Evolutionary conservation across 176 grass and related monocot genomes (phyloP).

Genomic region (Triticum dicoccoides): DNA sequence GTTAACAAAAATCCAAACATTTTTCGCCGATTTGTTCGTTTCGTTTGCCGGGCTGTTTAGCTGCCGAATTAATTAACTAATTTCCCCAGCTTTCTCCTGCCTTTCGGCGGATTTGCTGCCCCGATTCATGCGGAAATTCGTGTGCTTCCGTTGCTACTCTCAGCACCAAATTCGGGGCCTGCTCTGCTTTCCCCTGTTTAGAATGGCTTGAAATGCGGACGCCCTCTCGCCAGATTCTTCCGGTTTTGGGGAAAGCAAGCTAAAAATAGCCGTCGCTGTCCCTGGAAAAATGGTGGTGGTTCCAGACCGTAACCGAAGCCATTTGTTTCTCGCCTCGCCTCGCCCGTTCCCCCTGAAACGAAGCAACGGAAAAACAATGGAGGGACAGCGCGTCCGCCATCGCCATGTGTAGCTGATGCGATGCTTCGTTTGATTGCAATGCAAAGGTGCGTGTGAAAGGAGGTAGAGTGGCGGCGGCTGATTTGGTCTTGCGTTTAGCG

Average conservation of each 20-base stretch:
- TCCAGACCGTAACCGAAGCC: background rate
- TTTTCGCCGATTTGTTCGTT: background rate
- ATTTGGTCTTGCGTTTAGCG: background rate
- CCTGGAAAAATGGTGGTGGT: background rate
- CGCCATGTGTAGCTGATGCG: constrained; percentile 32
- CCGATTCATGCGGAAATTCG: background rate
- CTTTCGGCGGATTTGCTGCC: background rate
- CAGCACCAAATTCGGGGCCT: background rate
- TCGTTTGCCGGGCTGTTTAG: background rate
- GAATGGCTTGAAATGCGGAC: constrained; percentile 9
- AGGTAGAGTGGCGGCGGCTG: background rate
- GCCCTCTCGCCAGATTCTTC: background rate
- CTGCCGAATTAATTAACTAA: background rate
- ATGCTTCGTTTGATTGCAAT: constrained; percentile 43
- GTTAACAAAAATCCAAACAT: background rate
- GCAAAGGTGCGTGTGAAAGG: constrained; percentile 27
- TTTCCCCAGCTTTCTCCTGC: too few relatives aligned
- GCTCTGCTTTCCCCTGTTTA: background rate
- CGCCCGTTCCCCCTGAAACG: background rate
- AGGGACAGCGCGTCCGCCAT: background rate
- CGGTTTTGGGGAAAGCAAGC: background rate
- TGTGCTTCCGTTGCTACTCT: background rate
- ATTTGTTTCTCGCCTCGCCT: background rate
- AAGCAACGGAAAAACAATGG: background rate
- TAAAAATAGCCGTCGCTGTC: background rate